Conservation (phyloP, 257 asterid species). For the Penstemon eatonii region DNA sequence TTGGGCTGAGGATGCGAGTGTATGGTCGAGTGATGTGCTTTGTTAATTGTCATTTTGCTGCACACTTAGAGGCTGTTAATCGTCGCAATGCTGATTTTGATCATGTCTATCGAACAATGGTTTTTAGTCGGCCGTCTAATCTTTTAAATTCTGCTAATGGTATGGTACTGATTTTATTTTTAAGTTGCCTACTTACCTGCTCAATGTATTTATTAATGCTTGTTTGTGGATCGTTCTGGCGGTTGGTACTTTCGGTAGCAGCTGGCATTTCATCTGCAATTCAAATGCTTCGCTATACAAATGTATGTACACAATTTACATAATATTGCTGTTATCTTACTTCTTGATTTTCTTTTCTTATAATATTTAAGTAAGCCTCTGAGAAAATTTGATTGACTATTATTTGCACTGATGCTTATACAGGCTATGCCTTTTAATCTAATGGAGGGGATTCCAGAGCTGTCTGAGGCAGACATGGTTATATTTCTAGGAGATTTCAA, state of each 20-base stretch:
- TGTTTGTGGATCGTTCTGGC: constrained; percentile 52
- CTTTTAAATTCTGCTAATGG: constrained; percentile 67
- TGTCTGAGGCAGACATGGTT: constrained; percentile 96
- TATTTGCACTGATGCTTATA: constrained; percentile 20
- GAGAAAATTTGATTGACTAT: constrained; percentile 25
- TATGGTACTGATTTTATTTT: constrained; percentile 47
- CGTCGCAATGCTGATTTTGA: constrained; percentile 97
- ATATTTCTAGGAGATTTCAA: constrained; percentile 94
- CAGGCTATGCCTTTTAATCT: constrained; percentile 55
- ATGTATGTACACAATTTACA: constrained; percentile 51
- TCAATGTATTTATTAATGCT: constrained; percentile 43
- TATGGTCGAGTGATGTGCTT: constrained; percentile 80
- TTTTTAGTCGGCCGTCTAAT: constrained; percentile 79
- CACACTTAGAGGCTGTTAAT: constrained; percentile 86
- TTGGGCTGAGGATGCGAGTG: constrained; percentile 93
- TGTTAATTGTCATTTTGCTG: constrained; percentile 98
- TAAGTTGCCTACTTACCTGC: constrained; percentile 56
- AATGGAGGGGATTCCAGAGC: constrained; percentile 75
- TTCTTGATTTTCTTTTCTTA: not conserved
- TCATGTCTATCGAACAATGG: constrained; percentile 86
- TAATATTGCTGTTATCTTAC: constrained; percentile 21
- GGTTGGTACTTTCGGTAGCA: constrained; percentile 60
- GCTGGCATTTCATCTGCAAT: constrained; percentile 73
- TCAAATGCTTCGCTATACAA: constrained; percentile 70
- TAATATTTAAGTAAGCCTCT: not conserved